Base-by-base conservation (phyloP, 805 yeast species). In the Cyberlindnera suaveolens region DNA sequence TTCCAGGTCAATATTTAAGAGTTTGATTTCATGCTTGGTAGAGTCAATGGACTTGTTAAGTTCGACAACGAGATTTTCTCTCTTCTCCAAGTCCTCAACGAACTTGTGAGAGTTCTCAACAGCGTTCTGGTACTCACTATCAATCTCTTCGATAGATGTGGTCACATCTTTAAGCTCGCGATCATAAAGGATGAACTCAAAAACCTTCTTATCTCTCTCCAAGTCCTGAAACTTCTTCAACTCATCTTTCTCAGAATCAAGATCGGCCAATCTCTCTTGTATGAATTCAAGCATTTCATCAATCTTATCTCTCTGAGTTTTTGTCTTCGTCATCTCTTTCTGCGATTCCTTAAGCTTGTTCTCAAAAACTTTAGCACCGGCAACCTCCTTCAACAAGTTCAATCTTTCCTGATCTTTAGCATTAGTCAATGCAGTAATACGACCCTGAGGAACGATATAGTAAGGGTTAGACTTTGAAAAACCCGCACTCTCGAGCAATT, bases 371-470 rank as follows among this genome's bases (percentile, higher is more conserved):
- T 80, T 82, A 1, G 98, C 96, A 16, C 99, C 99, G 27, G 96
- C 93, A 30, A 91, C 96, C 56, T 89, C 96, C 52, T 91, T 89
- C 52, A 93, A 67, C 33, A 90, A 66, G 31, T 76, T 73, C 40
- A 91, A 69, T 47, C 97, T 75, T 57, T 90, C 96, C 3, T 76
- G 58, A 58, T 89, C 96, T 53, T 85, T 85, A 0, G 96, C 91
- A 57, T 88, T 88, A 0, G 98, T 91, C 46, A 93, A 70, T 0
- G 85, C 74, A 1, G 96, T 84, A 53, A 93, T 87, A 53, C 86
- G 74, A 17, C 99, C 99, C 64, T 93, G 99, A 1, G 99, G 98
- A 5, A 93, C 98, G 52, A 93, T 91, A 61, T 91, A 91, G 63
- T 90, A 91, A 1, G 97, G 96, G 50, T 89, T 90, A 6, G 88